Evolutionary conservation across 163 green algal genomes (phyloP), one percentile per base, ranked within the genome.

Genomic region (Coccomyxa subellipsoidea): DNA sequence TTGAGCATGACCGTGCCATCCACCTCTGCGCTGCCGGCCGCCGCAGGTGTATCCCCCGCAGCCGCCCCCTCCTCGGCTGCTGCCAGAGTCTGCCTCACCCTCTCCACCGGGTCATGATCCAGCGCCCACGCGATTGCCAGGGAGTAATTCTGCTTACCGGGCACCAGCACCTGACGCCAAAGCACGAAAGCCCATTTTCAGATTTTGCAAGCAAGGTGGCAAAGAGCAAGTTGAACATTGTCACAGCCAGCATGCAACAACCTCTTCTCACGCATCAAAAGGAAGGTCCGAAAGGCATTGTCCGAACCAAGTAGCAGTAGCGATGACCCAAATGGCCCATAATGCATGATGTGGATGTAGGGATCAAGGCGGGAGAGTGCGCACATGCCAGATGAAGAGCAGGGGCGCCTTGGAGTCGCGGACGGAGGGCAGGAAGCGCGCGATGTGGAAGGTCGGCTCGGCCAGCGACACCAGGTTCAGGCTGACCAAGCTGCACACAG

Each of bases 341-440:
- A n/a, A n/a, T n/a, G n/a, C n/a, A n/a, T n/a, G n/a, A n/a, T n/a
- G n/a, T n/a, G n/a, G n/a, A n/a, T n/a, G n/a, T n/a, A 73, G 7
- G 66, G 18, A 73, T 27, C 66, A n/a, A 73, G 4, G 66, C 27
- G 31, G 66, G 66, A 73, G 6, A 73, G 18, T 36, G 3, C 69
- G 72, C 80, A 85, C 85, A 75, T 89, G 85, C 37, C 81, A 83
- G n/a, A 95, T 86, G 84, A 95, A 90, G 31, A 83, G 89, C 82
- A 95, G 95, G 53, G 87, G 89, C 1, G 91, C 88, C 7, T 85
- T 83, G 76, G 81, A 86, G 37, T 85, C 34, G 7, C 81, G 75
- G 23, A 94, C 81, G 15, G 86, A 87, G 4, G 91, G 91, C 69
- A 94, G 81, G 89, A 89, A 94, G 32, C 89, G 87, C 15, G 90